Base-by-base conservation (phyloP, 2,329 filamentous ascomycete species). In the Botrytis paeoniae region DNA sequence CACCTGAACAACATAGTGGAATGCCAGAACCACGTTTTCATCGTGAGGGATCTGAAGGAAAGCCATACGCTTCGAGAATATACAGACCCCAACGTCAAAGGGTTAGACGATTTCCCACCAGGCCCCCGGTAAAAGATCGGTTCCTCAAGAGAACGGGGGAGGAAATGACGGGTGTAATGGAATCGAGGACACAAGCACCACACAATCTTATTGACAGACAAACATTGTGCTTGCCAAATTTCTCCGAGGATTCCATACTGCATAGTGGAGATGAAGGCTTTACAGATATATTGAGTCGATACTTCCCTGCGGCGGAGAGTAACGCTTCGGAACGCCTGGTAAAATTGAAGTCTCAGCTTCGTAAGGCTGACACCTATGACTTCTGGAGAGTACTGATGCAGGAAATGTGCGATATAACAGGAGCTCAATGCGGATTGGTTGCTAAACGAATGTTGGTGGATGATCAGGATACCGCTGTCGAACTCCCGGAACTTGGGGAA, bases 371-470 rank as follows among this genome's bases (percentile, higher is more conserved):
- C 69, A 86, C 84, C 3, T 86, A 89, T 74, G 84, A 86, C 68
- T 92, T 93, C 81, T 93, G 90, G 90, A 83, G 83, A 62, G 82
- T 86, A 35, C 82, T 92, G 73, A 88, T 91, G 82, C 87, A 91
- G 78, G 89, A 88, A 61, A 84, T 93, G 78, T 88, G 90, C 63
- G 84, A 84, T 64, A 87, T 93, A 51, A 85, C 87, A 73, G 87
- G 88, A 74, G 86, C 90, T 14, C 91, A 93, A 79, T 91, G 90
- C 82, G 87, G 86, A 37, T 93, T 93, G 78, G 88, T 92, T 59
- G 88, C 89, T 63, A 91, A 91, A 79, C 83, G 89, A 62, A 88
- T 90, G 61, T 81, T 89, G 71, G 85, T 86, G 39, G 86, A 89
- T 77, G 89, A 91, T 74, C 84, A 88, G 74, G 82, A 88, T 74